Conservation (phyloP, 2,329 filamentous ascomycete species). For the Pseudogymnoascus sp. region DNA sequence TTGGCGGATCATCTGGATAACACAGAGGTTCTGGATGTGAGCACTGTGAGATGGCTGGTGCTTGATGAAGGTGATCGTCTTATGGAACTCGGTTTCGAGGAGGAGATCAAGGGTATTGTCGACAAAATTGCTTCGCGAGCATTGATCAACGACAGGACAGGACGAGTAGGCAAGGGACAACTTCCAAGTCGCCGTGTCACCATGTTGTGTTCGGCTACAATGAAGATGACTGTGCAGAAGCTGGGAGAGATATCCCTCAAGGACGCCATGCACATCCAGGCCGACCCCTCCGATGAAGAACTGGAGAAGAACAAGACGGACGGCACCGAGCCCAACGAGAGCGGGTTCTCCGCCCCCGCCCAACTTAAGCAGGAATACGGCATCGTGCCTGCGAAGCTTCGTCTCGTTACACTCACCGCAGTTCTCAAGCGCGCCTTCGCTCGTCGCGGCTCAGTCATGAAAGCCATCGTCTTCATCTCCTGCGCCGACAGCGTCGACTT, state of each 20-base stretch:
- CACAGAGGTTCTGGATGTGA: slow-evolving; percentile 80
- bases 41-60: slow-evolving; percentile 85
- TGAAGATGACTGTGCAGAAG: slow-evolving; percentile 95
- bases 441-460: slow-evolving; percentile 85
- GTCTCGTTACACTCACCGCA: slow-evolving; percentile 78
- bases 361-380: slow-evolving; percentile 91
- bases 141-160: slow-evolving; percentile 50
- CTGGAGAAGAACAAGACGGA: slow-evolving; percentile 43
- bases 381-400: slow-evolving; percentile 79
- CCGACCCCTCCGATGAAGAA: slow-evolving; percentile 44
- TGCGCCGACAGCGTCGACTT: slow-evolving; percentile 97
- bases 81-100: slow-evolving; percentile 96
- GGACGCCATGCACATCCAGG: slow-evolving; percentile 80
- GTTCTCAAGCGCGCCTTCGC: slow-evolving; percentile 82
- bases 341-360: slow-evolving; percentile 70
- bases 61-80: slow-evolving; percentile 95
- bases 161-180: slow-evolving; percentile 47
- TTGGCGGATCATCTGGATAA: slow-evolving; percentile 88
- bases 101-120: slow-evolving; percentile 84
- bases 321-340: slow-evolving; percentile 37
- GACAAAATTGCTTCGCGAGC: slow-evolving; percentile 62
- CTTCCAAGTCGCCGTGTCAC: slow-evolving; percentile 74
- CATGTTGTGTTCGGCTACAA: slow-evolving; percentile 88
- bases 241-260: slow-evolving; percentile 92
- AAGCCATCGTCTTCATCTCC: slow-evolving; percentile 92